A percentile compares a stretch with the other conserved stretches of the same genome.
These are phyloP conservation scores for Buxus sempervirens DNA, from an alignment of 164 flowering plant genomes.

Conservation along the genomic window DNA sequence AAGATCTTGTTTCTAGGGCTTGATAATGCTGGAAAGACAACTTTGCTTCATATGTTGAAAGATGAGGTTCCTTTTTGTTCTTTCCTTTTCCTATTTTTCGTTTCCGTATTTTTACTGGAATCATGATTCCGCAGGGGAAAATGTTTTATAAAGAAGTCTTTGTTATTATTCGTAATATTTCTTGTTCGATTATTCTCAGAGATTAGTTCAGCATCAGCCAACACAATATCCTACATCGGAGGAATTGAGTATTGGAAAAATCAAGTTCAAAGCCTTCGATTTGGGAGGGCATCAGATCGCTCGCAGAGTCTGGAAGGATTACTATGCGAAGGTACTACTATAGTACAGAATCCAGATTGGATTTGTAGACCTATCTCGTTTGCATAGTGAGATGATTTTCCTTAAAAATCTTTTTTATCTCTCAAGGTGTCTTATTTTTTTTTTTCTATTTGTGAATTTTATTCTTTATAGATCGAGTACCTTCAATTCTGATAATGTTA, in stretches of 20 bases:
- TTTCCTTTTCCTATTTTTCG: too few relatives aligned
- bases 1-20: slow-evolving; percentile 61
- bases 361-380: background rate
- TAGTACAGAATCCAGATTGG: background rate
- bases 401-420: too few relatives aligned
- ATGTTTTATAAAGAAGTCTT: too few relatives aligned
- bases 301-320: slow-evolving; percentile 59
- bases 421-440: too few relatives aligned
- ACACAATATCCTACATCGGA: slow-evolving; percentile 68
- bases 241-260: slow-evolving; percentile 65
- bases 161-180: background rate
- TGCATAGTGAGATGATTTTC: too few relatives aligned
- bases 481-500: background rate
- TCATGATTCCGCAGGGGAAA: too few relatives aligned
- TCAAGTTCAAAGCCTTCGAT: slow-evolving; percentile 62
- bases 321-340: slow-evolving; percentile 41
- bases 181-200: slow-evolving; percentile 32
- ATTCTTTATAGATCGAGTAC: background rate
- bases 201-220: slow-evolving; percentile 54
- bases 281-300: slow-evolving; percentile 59
- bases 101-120: too few relatives aligned
- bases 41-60: slow-evolving; percentile 59
- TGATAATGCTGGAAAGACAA: slow-evolving; percentile 65
- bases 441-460: too few relatives aligned
- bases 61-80: slow-evolving; percentile 36